These are phyloP conservation scores for Perilla frutescens DNA, from an alignment of 257 asterid genomes.

Conservation along the genomic window DNA sequence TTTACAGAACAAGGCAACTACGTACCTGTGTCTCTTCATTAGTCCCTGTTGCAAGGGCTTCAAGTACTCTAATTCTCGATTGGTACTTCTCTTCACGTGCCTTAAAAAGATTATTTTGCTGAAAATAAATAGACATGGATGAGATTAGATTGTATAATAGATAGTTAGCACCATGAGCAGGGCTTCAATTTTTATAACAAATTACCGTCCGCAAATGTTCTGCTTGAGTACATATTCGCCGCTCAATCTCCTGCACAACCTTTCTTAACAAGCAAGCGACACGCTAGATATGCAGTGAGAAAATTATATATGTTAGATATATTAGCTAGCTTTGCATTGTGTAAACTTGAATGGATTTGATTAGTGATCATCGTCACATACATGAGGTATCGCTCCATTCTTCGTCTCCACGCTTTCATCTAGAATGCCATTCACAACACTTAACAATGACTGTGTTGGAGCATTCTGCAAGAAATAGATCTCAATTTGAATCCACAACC, in stretches of 20 bases:
- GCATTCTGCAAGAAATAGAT: conserved; percentile 68
- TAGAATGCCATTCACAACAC: conserved; percentile 79
- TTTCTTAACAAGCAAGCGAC: conserved; percentile 87
- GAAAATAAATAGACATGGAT: conserved; percentile 33
- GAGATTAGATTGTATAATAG: not conserved
- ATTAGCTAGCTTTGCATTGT: not conserved
- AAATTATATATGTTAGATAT: conserved; percentile 26
- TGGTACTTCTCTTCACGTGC: conserved; percentile 96
- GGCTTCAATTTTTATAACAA: not conserved
- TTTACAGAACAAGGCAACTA: not conserved
- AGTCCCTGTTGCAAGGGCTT: conserved; percentile 85
- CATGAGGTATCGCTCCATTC: conserved; percentile 90
- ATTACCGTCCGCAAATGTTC: conserved; percentile 82
- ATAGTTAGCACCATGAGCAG: not conserved
- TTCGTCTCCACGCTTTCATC: conserved; percentile 87
- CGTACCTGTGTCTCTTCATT: conserved; percentile 80
- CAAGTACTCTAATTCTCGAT: conserved; percentile 88
- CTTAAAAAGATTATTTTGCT: conserved; percentile 90
- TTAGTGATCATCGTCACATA: conserved; percentile 37
- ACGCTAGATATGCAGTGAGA: conserved; percentile 55
- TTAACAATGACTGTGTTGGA: conserved; percentile 89
- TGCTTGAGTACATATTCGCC: conserved; percentile 88
- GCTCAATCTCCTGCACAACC: conserved; percentile 93
- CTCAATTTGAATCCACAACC: not conserved
- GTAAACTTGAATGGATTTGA: not conserved